phyloP scores from a whole-genome alignment of 1,284 basidiomycete species.

The Schizophyllum commune region DNA sequence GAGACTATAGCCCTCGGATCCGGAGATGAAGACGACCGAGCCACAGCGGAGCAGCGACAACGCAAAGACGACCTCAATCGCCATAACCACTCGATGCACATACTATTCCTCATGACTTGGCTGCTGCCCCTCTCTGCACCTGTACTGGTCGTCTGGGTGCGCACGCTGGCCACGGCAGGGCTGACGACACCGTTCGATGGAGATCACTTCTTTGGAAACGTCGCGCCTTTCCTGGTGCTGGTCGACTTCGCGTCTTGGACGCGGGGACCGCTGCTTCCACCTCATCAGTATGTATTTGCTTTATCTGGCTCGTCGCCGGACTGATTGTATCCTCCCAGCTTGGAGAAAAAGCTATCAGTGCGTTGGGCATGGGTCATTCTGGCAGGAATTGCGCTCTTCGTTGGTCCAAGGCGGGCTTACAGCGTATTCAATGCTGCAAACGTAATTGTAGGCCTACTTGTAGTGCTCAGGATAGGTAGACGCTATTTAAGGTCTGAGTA shows the following conservation, averaged over 20 bases:
- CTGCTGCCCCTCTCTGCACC: slow-evolving; percentile 77
- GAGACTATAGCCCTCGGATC: slow-evolving; percentile 10
- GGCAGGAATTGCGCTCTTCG: slow-evolving; percentile 43
- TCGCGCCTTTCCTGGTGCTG: slow-evolving; percentile 59
- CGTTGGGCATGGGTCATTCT: slow-evolving; percentile 44
- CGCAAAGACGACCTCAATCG: slow-evolving; percentile 21
- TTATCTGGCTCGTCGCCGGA: slow-evolving; percentile 7
- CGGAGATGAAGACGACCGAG: slow-evolving; percentile 7
- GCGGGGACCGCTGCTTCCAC: slow-evolving; percentile 26
- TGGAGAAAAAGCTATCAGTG: slow-evolving; percentile 29
- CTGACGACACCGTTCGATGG: slow-evolving; percentile 67
- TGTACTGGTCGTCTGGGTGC: slow-evolving; percentile 83
- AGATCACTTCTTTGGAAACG: slow-evolving; percentile 67
- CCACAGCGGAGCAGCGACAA: background rate
- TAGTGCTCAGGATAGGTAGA: slow-evolving; percentile 13
- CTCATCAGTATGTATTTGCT: slow-evolving; percentile 27
- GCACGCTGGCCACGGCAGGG: slow-evolving; percentile 73
- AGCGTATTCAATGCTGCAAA: slow-evolving; percentile 48
- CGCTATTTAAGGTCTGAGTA: background rate
- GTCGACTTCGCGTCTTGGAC: slow-evolving; percentile 54
- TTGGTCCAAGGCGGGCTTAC: slow-evolving; percentile 56
- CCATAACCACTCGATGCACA: slow-evolving; percentile 47
- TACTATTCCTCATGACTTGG: slow-evolving; percentile 77
- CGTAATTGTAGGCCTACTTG: slow-evolving; percentile 29
- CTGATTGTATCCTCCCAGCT: slow-evolving; percentile 22